These are phyloP conservation scores for Leishmania lainsoni DNA, from an alignment of 208 protist genomes.

Conservation along the genomic window DNA sequence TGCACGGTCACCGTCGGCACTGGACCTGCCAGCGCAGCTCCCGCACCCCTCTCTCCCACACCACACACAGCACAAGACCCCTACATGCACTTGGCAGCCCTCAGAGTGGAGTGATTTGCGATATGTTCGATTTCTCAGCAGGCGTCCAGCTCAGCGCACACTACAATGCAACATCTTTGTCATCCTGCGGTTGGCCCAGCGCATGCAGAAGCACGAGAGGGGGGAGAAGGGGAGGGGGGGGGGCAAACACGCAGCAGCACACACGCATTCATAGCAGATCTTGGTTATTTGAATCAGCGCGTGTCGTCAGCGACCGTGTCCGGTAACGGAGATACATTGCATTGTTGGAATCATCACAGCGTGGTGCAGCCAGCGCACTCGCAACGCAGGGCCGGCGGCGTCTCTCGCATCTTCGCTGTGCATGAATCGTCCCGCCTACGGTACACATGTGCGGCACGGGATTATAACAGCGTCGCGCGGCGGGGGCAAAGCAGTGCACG, in stretches of 20 bases:
- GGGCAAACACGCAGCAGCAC: background rate
- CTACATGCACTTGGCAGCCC: conserved; percentile 4
- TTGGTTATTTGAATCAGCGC: conserved; percentile 72
- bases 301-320: conserved; percentile 62
- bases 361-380: background rate
- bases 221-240: too few relatives aligned
- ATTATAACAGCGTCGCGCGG: conserved; percentile 43
- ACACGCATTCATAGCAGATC: conserved; percentile 73
- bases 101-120: conserved; percentile 41
- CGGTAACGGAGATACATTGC: conserved; percentile 49
- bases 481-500: background rate
- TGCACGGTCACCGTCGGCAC: too few relatives aligned
- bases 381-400: background rate
- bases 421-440: conserved; percentile 51
- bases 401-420: conserved; percentile 41
- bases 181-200: too few relatives aligned
- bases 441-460: conserved; percentile 28
- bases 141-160: conserved; percentile 32
- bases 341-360: conserved; percentile 14
- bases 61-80: background rate
- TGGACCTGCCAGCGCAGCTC: too few relatives aligned
- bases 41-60: too few relatives aligned
- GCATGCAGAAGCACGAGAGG: too few relatives aligned
- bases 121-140: conserved; percentile 41
- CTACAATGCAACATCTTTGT: too few relatives aligned